Base-by-base conservation (phyloP, 495 filamentous ascomycete species). In the Pyrenopolyporus hunteri region DNA sequence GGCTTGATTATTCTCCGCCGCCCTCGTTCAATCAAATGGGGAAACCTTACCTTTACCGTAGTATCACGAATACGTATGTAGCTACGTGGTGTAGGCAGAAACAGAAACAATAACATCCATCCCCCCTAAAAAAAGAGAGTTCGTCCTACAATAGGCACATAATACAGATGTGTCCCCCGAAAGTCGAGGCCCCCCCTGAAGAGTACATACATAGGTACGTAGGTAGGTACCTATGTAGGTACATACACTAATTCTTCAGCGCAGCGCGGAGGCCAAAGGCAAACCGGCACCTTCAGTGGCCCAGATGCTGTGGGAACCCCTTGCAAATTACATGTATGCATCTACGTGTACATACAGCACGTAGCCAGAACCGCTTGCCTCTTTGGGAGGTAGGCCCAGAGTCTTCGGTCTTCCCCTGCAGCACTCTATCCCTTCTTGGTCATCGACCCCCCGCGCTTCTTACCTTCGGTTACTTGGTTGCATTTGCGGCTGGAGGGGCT, bases 391-490 rank as follows among this genome's bases (percentile, higher is more conserved):
- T 54, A 51, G 47, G 16, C 57, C 60, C 17, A 53, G 31, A 26
- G 35, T 57, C 47, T 45, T 66, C 53, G 63, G 40, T 26, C 40
- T 54, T 43, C 63, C 63, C 63, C 63, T 66, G 63, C 63, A 61
- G 44, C 46, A 28, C 39, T 31, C 44, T 59, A 64, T 65, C 45
- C 50, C 45, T 46, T 65, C 39, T 59, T 59, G 47, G 58, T 28
- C 36, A 52, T 57, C 14, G 28, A 42, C 20, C 62, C 53, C 25
- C 56, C 32, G 28, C 31, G 29, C 23, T 48, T 53, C 62, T 36
- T 46, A 14, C 39, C 44, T 56, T 55, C 33, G 51, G 49, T 45
- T 59, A 43, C 37, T 51, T 56, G 14, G 61, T 59, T 46, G 25
- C 55, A 64, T 55, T 46, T 59, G 55, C 55, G 61, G 61, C 61